Conservation (phyloP, 306 rosid genomes). For the Rosa rugosa region DNA sequence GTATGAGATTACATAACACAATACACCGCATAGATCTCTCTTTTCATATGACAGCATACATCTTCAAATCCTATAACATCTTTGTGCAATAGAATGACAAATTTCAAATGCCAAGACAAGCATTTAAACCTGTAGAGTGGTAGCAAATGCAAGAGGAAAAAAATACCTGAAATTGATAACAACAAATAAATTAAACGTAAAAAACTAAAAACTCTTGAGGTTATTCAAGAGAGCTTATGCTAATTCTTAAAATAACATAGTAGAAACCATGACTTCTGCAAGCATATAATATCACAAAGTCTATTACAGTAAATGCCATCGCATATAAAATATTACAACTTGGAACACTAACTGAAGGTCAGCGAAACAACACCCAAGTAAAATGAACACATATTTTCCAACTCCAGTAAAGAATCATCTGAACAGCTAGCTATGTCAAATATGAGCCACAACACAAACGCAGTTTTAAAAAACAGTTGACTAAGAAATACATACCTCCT, state of each 20-base stretch:
- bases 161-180: background rate
- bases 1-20: background rate
- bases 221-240: background rate
- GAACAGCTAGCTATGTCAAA: background rate
- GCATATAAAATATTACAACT: background rate
- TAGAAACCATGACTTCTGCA: background rate
- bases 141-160: background rate
- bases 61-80: background rate
- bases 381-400: background rate
- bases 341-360: background rate
- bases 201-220: background rate
- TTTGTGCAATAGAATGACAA: background rate
- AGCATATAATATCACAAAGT: background rate
- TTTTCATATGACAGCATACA: background rate
- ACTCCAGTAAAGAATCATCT: background rate
- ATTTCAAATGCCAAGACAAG: background rate
- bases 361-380: background rate
- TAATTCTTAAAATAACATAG: background rate
- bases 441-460: background rate
- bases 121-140: background rate
- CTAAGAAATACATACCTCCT: conserved; percentile 30
- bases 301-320: background rate
- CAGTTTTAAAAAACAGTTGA: background rate
- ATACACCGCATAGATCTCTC: background rate
- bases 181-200: background rate